A percentile compares a stretch with the other conserved stretches of the same genome.
Conservation (phyloP, 108 stramenopile genomes). For the Cyclotella baltica region DNA sequence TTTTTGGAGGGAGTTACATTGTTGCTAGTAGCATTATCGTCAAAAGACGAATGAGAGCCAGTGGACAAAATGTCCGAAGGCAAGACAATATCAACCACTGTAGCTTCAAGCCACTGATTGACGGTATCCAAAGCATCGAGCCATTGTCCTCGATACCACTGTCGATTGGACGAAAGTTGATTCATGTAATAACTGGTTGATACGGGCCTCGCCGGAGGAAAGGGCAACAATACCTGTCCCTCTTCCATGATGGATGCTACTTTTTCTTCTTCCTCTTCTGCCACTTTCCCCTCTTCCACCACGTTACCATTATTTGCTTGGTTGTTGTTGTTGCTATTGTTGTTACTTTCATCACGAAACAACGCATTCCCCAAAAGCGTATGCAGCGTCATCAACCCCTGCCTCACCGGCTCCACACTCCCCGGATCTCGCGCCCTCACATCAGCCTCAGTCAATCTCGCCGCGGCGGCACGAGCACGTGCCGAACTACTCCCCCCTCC, state of each 20-base stretch:
- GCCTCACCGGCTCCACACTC: conserved; percentile 90
- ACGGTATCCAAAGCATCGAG: conserved; percentile 96
- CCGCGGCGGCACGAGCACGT: conserved; percentile 24
- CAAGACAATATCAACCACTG: conserved; percentile 85
- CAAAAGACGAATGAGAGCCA: too few relatives aligned
- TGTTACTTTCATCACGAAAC: background rate
- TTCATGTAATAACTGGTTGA: background rate
- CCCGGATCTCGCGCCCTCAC: conserved; percentile 72
- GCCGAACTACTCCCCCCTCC: conserved; percentile 6
- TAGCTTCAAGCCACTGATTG: conserved; percentile 97
- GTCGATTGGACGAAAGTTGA: conserved; percentile 69
- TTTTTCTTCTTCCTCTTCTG: conserved; percentile 23
- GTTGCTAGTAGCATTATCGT: background rate
- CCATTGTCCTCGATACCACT: conserved; percentile 96
- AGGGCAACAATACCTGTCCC: background rate
- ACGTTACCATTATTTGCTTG: background rate
- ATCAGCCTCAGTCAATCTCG: conserved; percentile 75
- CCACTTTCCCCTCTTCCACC: conserved; percentile 1
- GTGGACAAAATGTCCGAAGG: conserved; percentile 70
- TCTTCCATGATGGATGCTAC: background rate
- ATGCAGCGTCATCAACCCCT: conserved; percentile 93
- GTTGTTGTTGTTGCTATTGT: too few relatives aligned
- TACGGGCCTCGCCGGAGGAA: background rate
- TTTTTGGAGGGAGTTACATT: background rate
- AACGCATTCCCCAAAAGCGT: conserved; percentile 74